Conservation (phyloP, 2,329 filamentous ascomycete species). For the Neocatenulostroma microsporum region DNA sequence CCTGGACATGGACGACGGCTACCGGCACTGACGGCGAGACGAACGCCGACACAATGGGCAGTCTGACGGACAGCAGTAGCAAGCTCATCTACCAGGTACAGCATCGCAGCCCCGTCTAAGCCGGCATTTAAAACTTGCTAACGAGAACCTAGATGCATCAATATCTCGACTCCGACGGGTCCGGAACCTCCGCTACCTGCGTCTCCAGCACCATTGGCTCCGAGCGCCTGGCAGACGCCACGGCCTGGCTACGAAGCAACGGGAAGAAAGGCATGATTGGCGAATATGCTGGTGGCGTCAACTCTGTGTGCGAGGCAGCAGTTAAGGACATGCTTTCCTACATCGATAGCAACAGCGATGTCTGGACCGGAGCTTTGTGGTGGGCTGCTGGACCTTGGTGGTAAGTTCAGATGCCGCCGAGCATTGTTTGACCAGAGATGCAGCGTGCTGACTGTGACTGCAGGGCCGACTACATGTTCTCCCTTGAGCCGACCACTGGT, state of each 20-base stretch:
- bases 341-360: conserved; percentile 42
- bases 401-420: no score
- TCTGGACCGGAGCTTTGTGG: conserved; percentile 47
- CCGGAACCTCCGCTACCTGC: conserved; percentile 44
- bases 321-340: conserved; percentile 44
- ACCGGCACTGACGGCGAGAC: conserved; percentile 35
- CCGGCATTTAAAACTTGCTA: not conserved
- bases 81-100: conserved; percentile 41
- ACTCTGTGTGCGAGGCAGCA: conserved; percentile 43
- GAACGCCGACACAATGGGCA: conserved; percentile 39
- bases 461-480: conserved; percentile 23
- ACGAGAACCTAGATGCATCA: conserved; percentile 50
- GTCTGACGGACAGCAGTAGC: conserved; percentile 45
- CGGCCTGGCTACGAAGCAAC: conserved; percentile 48
- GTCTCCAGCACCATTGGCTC: conserved; percentile 47
- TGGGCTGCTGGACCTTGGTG: conserved; percentile 51
- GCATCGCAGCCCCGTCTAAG: no score
- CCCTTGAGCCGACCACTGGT: conserved; percentile 44
- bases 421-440: no score
- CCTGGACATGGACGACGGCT: conserved; percentile 44
- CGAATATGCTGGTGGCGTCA: conserved; percentile 49
- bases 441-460: no score
- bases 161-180: conserved; percentile 52
- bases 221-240: conserved; percentile 45
- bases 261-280: conserved; percentile 47